Evolutionary conservation across 495 filamentous ascomycete genomes (phyloP), one percentile per base, ranked within the genome.

Genomic region (Sporormia fimetaria): DNA sequence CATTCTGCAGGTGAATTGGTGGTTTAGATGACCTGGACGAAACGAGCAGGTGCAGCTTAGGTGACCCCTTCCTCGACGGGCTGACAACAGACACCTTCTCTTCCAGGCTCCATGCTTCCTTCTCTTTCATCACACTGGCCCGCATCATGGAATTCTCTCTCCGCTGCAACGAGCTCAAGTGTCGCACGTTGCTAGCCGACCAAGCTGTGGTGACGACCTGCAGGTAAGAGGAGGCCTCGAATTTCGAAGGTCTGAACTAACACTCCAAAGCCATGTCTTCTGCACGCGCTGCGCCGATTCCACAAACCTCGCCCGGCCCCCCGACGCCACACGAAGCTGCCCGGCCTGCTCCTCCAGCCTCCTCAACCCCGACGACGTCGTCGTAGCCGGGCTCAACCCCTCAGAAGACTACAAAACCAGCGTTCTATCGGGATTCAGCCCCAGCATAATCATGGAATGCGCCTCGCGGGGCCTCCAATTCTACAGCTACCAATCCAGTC

Each of bases 351-450:
- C 77, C 26, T 71, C 75, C 2, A 62, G 65, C 3, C 68, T 98
- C 6, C 55, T 61, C 17, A 81, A 80, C 46, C 76, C 77, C 0
- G 85, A 94, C 52, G 87, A 92, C 63, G 81, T 74, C 14, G 76
- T 85, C 2, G 69, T 76, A 14, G 77, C 80, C 1, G 70, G 78
- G 32, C 68, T 98, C 22, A 84, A 83, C 41, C 88, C 87, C 0
- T 77, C 81, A 0, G 88, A 95, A 57, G 90, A 94, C 46, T 95
- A 93, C 68, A 94, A 94, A 56, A 88, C 85, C 0, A 85, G 83
- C 44, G 78, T 90, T 7, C 65, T 98, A 10, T 84, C 83, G 57
- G 90, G 90, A 0, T 62, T 94, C 4, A 82, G 74, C 39, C 90
- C 90, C 2, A 80, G 71, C 26, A 73, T 78, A 8, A 83, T 98